Percentiles rank a stretch among this genome's conserved stretches.
phyloP scores from a whole-genome alignment of 345 rosid species.

The Adansonia digitata region DNA sequence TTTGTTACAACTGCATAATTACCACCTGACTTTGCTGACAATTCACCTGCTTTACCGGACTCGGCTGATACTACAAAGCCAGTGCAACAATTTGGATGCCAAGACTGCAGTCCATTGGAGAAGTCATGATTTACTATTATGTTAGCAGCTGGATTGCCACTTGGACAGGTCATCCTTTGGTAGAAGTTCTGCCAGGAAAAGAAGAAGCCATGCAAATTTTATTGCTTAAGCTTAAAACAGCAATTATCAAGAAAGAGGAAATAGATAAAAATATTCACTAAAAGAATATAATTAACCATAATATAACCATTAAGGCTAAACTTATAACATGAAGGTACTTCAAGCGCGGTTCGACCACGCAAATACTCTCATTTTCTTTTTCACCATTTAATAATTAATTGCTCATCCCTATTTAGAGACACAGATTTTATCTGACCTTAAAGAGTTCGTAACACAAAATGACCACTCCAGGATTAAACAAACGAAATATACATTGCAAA shows the following conservation, averaged over 20 bases:
- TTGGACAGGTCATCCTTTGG: slow-evolving; percentile 26
- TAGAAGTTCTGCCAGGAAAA: slow-evolving; percentile 28
- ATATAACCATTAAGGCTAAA: no score
- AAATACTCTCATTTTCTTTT: not conserved
- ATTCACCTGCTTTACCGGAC: slow-evolving; percentile 27
- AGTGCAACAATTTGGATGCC: slow-evolving; percentile 75
- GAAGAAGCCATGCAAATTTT: not conserved
- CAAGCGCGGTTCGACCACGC: not conserved
- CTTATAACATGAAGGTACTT: not conserved
- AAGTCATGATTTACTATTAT: slow-evolving; percentile 71
- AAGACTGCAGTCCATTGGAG: slow-evolving; percentile 59
- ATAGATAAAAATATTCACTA: not conserved
- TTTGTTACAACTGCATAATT: slow-evolving; percentile 70
- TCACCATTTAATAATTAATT: not conserved
- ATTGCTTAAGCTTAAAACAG: not conserved
- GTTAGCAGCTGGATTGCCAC: slow-evolving; percentile 22
- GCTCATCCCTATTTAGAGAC: not conserved
- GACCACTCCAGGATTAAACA: not conserved
- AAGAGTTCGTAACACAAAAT: not conserved
- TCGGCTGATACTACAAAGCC: slow-evolving; percentile 53
- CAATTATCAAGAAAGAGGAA: not conserved
- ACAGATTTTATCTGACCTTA: not conserved
- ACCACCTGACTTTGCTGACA: slow-evolving; percentile 27
- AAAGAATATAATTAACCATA: not conserved
- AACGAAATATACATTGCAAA: slow-evolving; percentile 1